Evolutionary conservation across 1,284 basidiomycete species (phyloP), one percentile per base, ranked within the genome.

Genomic region (Lentinula novae-zelandiae): DNA sequence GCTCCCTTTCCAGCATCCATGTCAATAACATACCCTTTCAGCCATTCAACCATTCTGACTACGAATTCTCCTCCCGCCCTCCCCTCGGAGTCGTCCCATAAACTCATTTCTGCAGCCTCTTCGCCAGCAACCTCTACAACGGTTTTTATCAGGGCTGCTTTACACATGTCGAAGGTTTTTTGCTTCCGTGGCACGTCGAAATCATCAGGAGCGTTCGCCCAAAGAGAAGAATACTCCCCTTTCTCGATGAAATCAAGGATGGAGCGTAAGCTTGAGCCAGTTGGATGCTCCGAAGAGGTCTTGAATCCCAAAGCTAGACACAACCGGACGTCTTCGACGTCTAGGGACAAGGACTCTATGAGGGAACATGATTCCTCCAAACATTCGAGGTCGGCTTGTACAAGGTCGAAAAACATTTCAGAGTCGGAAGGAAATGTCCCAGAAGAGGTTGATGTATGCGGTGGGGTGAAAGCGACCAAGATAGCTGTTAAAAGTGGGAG

Each of bases 111-210:
- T 67, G 92, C 94, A 66, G 82, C 85, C 66, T 93, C 88, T 68
- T 95, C 91, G 33, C 91, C 92, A 3, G 90, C 85, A 22, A 92
- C 82, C 65, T 92, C 92, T 12, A 98, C 93, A 15, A 97, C 81
- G 0, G 88, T 85, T 67, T 93, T 92, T 67, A 95, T 87, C 2
- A 93, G 76, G 0, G 89, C 89, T 0, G 87, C 90, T 76, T 96
- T 98, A 73, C 90, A 91, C 33, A 86, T 81, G 62, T 87, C 85
- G 61, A 96, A 89, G 0, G 81, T 79, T 69, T 92, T 92, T 67
- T 87, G 81, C 72, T 84, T 87, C 61, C 75, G 75, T 63, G 78
- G 78, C 63, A 75, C 71, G 52, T 85, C 82, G 36, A 71, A 65
- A 22, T 79, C 77, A 3, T 73, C 68, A 3, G 77, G 69, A 60